Conservation (phyloP, 2,329 filamentous ascomycete genomes). For the Arthroderma uncinatum region DNA sequence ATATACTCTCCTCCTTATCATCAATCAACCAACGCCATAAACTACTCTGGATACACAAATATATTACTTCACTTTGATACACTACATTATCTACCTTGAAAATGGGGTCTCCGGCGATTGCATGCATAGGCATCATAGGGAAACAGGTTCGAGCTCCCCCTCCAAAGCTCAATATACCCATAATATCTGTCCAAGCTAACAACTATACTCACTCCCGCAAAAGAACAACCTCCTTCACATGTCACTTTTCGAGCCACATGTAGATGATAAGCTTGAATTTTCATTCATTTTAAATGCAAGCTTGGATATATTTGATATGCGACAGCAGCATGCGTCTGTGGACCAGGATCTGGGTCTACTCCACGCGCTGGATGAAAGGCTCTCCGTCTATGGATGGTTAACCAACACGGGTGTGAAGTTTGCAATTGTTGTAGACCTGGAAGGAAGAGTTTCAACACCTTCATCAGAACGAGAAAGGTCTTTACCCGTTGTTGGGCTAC, state of each 20-base stretch:
- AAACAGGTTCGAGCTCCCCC: conserved; percentile 57
- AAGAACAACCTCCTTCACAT: conserved; percentile 96
- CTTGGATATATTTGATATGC: conserved; percentile 86
- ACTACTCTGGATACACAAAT: background rate
- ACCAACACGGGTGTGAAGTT: conserved; percentile 92
- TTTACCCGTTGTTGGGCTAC: conserved; percentile 50
- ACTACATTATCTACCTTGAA: background rate
- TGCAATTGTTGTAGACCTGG: conserved; percentile 82
- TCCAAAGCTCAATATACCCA: background rate
- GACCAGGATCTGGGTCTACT: conserved; percentile 84
- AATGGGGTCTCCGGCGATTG: conserved; percentile 49
- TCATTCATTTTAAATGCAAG: conserved; percentile 82
- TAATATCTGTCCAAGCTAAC: background rate
- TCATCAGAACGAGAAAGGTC: conserved; percentile 22
- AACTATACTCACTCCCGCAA: conserved; percentile 11
- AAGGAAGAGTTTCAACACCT: conserved; percentile 47
- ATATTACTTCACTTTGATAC: background rate
- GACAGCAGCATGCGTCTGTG: conserved; percentile 58
- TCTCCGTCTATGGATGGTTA: conserved; percentile 90
- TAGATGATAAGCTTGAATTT: conserved; percentile 69
- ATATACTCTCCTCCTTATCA: too few relatives aligned
- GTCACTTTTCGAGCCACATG: conserved; percentile 73
- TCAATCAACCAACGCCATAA: background rate
- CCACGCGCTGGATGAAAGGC: conserved; percentile 83
- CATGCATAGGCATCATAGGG: conserved; percentile 86